Conservation (phyloP, 1,284 basidiomycete genomes). For the Trametes hirsuta region DNA sequence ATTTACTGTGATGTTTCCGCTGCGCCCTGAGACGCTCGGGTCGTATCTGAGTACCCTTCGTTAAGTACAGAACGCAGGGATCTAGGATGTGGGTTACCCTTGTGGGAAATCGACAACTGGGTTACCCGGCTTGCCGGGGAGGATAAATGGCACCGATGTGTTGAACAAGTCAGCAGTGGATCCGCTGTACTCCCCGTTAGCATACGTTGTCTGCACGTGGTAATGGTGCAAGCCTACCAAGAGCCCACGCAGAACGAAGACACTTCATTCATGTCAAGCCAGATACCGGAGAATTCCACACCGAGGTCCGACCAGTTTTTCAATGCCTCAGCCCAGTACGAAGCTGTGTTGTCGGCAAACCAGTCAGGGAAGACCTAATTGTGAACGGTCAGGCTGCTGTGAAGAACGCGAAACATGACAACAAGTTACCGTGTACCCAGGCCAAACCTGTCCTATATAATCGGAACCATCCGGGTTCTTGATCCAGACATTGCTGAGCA, state of each 20-base stretch:
- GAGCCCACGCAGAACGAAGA: slow-evolving; percentile 67
- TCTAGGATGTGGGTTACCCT: slow-evolving; percentile 45
- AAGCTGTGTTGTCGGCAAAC: slow-evolving; percentile 59
- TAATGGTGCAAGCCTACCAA: slow-evolving; percentile 46
- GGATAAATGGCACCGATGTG: slow-evolving; percentile 47
- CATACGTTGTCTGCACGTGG: neutral
- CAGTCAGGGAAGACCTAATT: slow-evolving; percentile 64
- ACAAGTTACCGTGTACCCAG: slow-evolving; percentile 50
- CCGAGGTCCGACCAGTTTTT: slow-evolving; percentile 62
- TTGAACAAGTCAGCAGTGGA: slow-evolving; percentile 55
- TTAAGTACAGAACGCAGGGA: neutral
- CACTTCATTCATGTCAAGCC: slow-evolving; percentile 79
- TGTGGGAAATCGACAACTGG: slow-evolving; percentile 59
- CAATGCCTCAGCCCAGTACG: slow-evolving; percentile 33
- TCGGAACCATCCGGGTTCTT: slow-evolving; percentile 69
- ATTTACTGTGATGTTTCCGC: slow-evolving; percentile 76
- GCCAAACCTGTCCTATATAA: slow-evolving; percentile 72
- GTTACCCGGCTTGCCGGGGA: slow-evolving; percentile 57
- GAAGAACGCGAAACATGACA: neutral
- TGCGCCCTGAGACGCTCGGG: slow-evolving; percentile 60
- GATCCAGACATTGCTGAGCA: slow-evolving; percentile 59
- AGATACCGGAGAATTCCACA: slow-evolving; percentile 68
- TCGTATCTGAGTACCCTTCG: slow-evolving; percentile 53
- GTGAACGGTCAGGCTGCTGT: neutral
- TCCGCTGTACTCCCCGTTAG: slow-evolving; percentile 39